Evolutionary conservation across 768 basidiomycete genomes (phyloP).

Genomic region (Pleurotus eryngii): DNA sequence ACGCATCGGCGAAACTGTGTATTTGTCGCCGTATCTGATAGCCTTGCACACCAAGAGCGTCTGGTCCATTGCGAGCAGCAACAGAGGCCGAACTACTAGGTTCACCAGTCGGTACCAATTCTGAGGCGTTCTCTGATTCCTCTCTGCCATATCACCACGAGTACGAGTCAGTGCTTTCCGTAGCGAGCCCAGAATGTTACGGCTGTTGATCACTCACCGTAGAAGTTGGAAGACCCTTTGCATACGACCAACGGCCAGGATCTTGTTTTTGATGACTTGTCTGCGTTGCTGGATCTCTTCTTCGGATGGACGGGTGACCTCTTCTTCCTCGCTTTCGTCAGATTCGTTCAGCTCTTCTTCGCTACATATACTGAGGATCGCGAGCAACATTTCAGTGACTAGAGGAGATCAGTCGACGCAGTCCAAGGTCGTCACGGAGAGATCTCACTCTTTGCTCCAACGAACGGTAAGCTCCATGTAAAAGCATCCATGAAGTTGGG

Average conservation of each 20-base stretch:
- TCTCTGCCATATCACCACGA: constrained; percentile 41
- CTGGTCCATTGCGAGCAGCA: constrained; percentile 33
- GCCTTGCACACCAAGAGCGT: constrained; percentile 63
- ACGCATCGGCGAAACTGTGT: constrained; percentile 76
- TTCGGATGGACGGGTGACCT: constrained; percentile 26
- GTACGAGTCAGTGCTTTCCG: too few relatives aligned
- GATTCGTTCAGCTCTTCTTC: constrained; percentile 78
- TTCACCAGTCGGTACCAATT: constrained; percentile 43
- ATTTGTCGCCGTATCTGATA: constrained; percentile 58
- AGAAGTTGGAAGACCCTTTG: constrained; percentile 86
- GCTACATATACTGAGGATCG: constrained; percentile 89
- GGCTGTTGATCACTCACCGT: constrained; percentile 42
- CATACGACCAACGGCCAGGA: constrained; percentile 89
- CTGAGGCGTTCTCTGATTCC: constrained; percentile 75
- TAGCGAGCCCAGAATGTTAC: too few relatives aligned
- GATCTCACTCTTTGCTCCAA: constrained; percentile 87
- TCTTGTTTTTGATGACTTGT: constrained; percentile 90
- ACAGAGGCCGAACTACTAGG: constrained; percentile 21
- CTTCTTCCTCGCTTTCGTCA: constrained; percentile 36
- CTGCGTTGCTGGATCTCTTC: constrained; percentile 50
- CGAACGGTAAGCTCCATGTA: constrained; percentile 97
- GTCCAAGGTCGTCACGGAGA: background rate
- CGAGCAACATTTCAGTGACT: constrained; percentile 98
- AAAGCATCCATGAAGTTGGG: constrained; percentile 99
- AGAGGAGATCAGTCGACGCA: constrained; percentile 18